A percentile compares a stretch with the other conserved stretches of the same genome.
These are phyloP conservation scores for Epichloe typhina DNA, from an alignment of 2,329 filamentous ascomycete species.

Conservation along the genomic window DNA sequence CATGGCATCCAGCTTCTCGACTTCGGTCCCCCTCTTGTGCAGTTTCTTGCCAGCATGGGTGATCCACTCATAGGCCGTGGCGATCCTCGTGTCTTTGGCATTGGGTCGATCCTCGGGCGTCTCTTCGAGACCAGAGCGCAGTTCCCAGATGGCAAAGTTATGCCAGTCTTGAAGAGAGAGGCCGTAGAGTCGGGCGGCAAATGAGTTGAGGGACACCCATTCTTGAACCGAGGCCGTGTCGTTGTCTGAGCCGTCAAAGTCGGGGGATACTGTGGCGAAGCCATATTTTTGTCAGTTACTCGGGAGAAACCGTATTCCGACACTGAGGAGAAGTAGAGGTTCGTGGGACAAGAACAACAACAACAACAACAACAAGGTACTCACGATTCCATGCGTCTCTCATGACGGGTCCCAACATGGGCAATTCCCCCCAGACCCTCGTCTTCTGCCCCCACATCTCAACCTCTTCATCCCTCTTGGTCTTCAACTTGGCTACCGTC, in stretches of 20 bases:
- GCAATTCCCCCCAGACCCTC: slow-evolving; percentile 17
- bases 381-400: slow-evolving; percentile 18
- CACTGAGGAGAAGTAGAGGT: background rate
- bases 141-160: slow-evolving; percentile 18
- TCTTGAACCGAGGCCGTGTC: slow-evolving; percentile 10
- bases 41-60: slow-evolving; percentile 15
- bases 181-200: slow-evolving; percentile 18
- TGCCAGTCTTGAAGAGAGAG: slow-evolving; percentile 10
- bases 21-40: slow-evolving; percentile 8
- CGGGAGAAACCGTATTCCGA: background rate
- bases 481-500: slow-evolving; percentile 12
- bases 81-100: slow-evolving; percentile 11
- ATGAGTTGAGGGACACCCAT: slow-evolving; percentile 22
- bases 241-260: slow-evolving; percentile 12
- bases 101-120: slow-evolving; percentile 6
- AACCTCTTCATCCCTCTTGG: slow-evolving; percentile 11
- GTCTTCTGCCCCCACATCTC: slow-evolving; percentile 16
- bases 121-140: slow-evolving; percentile 19
- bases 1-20: slow-evolving; percentile 9
- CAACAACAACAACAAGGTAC: slow-evolving; percentile 4
- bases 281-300: background rate
- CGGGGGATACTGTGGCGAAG: slow-evolving; percentile 10
- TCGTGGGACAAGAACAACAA: background rate
- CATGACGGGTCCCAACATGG: slow-evolving; percentile 18
- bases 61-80: slow-evolving; percentile 17